Percentiles rank a stretch among this genome's conserved stretches.
Evolutionary conservation across 2,329 filamentous ascomycete species (phyloP).

Genomic region (Pseudogymnoascus verrucosus): DNA sequence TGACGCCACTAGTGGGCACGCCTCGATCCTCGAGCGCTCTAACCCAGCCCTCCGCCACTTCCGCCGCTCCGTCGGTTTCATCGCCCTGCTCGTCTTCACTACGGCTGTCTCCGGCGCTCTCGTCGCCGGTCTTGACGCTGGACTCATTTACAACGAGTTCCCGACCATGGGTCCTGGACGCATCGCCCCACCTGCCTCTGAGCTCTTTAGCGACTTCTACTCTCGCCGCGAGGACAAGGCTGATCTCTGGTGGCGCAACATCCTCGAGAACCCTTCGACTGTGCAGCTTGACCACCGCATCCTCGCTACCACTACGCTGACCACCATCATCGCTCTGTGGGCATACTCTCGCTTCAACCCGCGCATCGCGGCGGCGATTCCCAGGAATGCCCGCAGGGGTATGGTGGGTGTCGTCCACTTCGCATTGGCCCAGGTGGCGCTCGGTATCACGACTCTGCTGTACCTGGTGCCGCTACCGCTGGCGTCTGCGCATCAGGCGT

Average conservation of each 20-base stretch:
- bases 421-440: slow-evolving; percentile 68
- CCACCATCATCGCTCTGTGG: slow-evolving; percentile 68
- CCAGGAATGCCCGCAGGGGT: slow-evolving; percentile 56
- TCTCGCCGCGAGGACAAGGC: slow-evolving; percentile 66
- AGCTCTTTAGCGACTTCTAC: slow-evolving; percentile 84
- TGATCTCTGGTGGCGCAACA: slow-evolving; percentile 94
- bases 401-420: slow-evolving; percentile 76
- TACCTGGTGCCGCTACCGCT: slow-evolving; percentile 88
- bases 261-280: slow-evolving; percentile 91
- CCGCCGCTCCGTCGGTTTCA: slow-evolving; percentile 60
- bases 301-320: slow-evolving; percentile 82
- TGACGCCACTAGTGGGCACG: slow-evolving; percentile 54
- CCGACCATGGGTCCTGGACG: slow-evolving; percentile 79
- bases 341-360: slow-evolving; percentile 67
- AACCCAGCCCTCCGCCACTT: slow-evolving; percentile 64
- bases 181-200: slow-evolving; percentile 68
- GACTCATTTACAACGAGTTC: slow-evolving; percentile 98
- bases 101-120: slow-evolving; percentile 92
- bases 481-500: slow-evolving; percentile 88
- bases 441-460: slow-evolving; percentile 85
- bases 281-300: slow-evolving; percentile 96
- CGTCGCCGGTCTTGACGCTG: slow-evolving; percentile 90
- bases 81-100: slow-evolving; percentile 70
- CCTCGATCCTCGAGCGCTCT: slow-evolving; percentile 53
- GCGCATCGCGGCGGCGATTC: slow-evolving; percentile 48